A percentile compares a stretch with the other conserved stretches of the same genome.
These are phyloP conservation scores for Penicillium capsulatum DNA, from an alignment of 2,329 filamentous ascomycete genomes.

Conservation along the genomic window DNA sequence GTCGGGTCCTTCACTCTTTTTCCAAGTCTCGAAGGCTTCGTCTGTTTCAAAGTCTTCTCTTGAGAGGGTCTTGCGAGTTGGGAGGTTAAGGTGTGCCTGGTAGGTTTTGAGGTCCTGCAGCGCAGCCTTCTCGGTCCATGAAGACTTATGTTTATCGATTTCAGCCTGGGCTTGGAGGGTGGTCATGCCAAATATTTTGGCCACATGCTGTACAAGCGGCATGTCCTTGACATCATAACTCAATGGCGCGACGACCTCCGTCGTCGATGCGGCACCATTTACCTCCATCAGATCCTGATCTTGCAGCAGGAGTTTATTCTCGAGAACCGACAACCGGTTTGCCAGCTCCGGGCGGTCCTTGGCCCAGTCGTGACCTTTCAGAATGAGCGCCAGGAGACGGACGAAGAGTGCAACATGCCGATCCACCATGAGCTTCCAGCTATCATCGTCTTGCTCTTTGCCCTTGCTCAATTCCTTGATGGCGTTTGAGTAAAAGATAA, in stretches of 20 bases:
- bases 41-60: slow-evolving; percentile 86
- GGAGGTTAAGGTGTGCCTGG: slow-evolving; percentile 79
- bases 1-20: slow-evolving; percentile 79
- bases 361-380: slow-evolving; percentile 80
- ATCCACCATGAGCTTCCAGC: slow-evolving; percentile 88
- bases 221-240: slow-evolving; percentile 96
- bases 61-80: slow-evolving; percentile 70
- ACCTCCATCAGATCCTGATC: slow-evolving; percentile 79
- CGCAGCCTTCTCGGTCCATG: slow-evolving; percentile 90
- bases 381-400: slow-evolving; percentile 71
- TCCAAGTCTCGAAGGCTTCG: slow-evolving; percentile 85
- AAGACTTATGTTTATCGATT: slow-evolving; percentile 71
- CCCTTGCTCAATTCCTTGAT: slow-evolving; percentile 84
- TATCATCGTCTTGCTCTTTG: slow-evolving; percentile 72
- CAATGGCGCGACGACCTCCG: slow-evolving; percentile 77
- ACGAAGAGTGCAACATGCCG: slow-evolving; percentile 93
- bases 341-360: slow-evolving; percentile 82
- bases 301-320: slow-evolving; percentile 89
- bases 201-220: slow-evolving; percentile 84
- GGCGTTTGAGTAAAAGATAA: slow-evolving; percentile 94
- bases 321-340: slow-evolving; percentile 70
- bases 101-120: slow-evolving; percentile 90
- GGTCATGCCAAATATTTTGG: slow-evolving; percentile 76
- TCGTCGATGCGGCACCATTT: slow-evolving; percentile 56
- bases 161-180: slow-evolving; percentile 79